A percentile compares a stretch with the other conserved stretches of the same genome.
phyloP scores from a whole-genome alignment of 352 stramenopile species.

The Phytophthora melonis region DNA sequence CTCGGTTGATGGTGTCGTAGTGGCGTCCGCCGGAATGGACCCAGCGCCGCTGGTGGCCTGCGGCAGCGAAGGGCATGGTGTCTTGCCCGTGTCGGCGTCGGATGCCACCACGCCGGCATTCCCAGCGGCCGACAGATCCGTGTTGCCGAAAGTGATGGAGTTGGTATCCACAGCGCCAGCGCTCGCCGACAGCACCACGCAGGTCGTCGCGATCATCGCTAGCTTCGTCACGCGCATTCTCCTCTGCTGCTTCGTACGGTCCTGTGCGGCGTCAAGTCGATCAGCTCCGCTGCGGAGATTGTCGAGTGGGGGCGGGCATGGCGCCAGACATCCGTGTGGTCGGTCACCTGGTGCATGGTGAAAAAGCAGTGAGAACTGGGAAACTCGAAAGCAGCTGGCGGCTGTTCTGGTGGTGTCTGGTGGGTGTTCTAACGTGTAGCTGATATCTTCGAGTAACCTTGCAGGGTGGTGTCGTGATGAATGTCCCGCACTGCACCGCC shows the following conservation, averaged over 20 bases:
- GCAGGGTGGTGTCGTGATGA: too few relatives aligned
- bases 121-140: slow-evolving; percentile 22
- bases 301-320: slow-evolving; percentile 12
- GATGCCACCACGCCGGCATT: slow-evolving; percentile 34
- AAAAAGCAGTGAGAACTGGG: background rate
- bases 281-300: slow-evolving; percentile 22
- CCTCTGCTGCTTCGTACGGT: slow-evolving; percentile 3
- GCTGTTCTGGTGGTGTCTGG: background rate
- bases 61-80: slow-evolving; percentile 36
- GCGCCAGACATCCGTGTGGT: slow-evolving; percentile 9
- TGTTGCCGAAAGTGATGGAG: slow-evolving; percentile 38
- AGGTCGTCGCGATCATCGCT: slow-evolving; percentile 24
- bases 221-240: slow-evolving; percentile 37
- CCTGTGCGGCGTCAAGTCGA: slow-evolving; percentile 10
- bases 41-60: slow-evolving; percentile 21
- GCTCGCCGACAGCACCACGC: slow-evolving; percentile 22
- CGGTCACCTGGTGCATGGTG: background rate
- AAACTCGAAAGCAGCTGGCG: background rate
- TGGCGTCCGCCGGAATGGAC: background rate
- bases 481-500: background rate
- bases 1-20: slow-evolving; percentile 12
- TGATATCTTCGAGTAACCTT: background rate
- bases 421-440: background rate
- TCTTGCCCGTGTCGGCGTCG: slow-evolving; percentile 33
- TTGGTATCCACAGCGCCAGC: slow-evolving; percentile 21